Percentiles rank a stretch among this genome's conserved stretches.
Conservation (phyloP, 768 basidiomycete genomes). For the Clitopilus passeckerianus region DNA sequence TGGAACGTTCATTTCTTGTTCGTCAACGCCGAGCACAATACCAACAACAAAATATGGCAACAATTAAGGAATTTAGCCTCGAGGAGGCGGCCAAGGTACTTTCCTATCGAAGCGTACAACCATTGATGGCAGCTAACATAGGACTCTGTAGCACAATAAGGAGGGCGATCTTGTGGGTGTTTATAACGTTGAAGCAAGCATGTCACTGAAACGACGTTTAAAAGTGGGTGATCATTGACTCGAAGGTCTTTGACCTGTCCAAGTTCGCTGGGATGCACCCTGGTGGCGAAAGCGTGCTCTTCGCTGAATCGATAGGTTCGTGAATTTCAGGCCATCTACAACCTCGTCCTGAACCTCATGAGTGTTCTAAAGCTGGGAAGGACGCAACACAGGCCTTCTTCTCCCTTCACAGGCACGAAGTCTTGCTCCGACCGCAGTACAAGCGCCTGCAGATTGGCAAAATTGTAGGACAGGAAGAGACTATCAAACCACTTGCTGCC, state of each 20-base stretch:
- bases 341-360: background rate
- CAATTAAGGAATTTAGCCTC: constrained; percentile 34
- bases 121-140: background rate
- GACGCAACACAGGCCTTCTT: constrained; percentile 82
- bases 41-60: background rate
- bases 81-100: constrained; percentile 68
- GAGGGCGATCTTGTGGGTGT: constrained; percentile 70
- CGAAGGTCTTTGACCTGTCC: constrained; percentile 78
- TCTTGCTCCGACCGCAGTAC: constrained; percentile 71
- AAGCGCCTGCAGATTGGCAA: constrained; percentile 64
- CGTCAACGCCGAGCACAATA: background rate
- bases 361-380: constrained; percentile 47
- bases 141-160: constrained; percentile 68
- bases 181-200: background rate
- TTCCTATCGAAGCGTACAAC: too few species aligned
- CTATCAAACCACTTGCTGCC: constrained; percentile 46
- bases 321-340: background rate
- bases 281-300: constrained; percentile 72
- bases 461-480: constrained; percentile 50
- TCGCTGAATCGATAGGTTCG: constrained; percentile 58
- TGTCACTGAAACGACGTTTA: background rate
- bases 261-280: constrained; percentile 84
- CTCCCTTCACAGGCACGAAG: constrained; percentile 78
- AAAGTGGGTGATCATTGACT: constrained; percentile 80
- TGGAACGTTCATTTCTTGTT: background rate